Evolutionary conservation across 805 yeast species (phyloP), one percentile per base, ranked within the genome.

Genomic region (Nakazawaea ishiwadae): DNA sequence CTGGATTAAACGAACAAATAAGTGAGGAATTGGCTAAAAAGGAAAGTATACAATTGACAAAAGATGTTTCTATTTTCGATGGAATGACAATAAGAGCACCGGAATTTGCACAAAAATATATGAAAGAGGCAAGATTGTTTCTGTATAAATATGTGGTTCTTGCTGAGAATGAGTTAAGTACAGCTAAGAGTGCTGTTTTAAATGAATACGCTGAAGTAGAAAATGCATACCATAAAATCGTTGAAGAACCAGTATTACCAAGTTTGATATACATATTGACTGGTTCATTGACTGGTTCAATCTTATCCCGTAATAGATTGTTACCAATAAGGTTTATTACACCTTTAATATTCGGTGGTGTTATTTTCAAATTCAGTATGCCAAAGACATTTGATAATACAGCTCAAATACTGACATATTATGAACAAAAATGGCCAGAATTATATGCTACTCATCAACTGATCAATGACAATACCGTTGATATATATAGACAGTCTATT

Each of bases 211-310:
- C 51, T 18, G 51, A 52, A 16, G 42, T 73, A 4, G 50, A 55
- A 26, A 41, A 44, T n/a, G 58, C 56, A 35, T 59, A 68, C 37
- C 47, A 62, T 18, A 47, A 61, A 5, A 40, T 68, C 23, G 64
- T 77, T 15, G 65, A 58, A 39, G 84, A 77, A 48, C 78, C 80
- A 5, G 60, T 77, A 4, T 65, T 81, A 43, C 86, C 86, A 15
- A 65, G 66, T 32, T 54, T 72, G 31, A 68, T 79, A 37, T 73
- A 75, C 51, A 73, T 79, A 5, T 58, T 80, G 30, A 77, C 84
- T 0, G 65, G 72, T 5, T 59, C 80, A 4, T 69, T 81, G 46
- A 52, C 77, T 2, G 83, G 84, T 10, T 76, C 84, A 2, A 73
- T 81, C 42, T 46, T 75, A 26, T 75, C 67, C 12, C 66, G 68